Conservation (phyloP, 768 basidiomycete genomes). For the Punctularia strigosozonata region DNA sequence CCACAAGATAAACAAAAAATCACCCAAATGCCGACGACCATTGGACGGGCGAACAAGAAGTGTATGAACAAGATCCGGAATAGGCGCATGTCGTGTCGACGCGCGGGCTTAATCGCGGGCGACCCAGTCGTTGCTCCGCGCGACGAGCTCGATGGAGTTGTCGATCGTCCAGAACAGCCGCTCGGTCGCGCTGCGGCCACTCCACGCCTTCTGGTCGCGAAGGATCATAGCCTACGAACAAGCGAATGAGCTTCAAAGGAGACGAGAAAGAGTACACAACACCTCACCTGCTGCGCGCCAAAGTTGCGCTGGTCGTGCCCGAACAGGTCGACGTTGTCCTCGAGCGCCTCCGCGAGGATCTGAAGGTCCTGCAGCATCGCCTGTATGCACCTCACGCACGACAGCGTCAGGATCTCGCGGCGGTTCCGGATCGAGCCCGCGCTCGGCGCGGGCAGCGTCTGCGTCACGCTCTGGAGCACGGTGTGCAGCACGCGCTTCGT, state of each 20-base stretch:
- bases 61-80: too few relatives aligned
- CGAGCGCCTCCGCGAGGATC: slow-evolving; percentile 72
- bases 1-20: too few relatives aligned
- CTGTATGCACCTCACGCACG: slow-evolving; percentile 71
- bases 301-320: slow-evolving; percentile 91
- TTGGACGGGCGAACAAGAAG: too few relatives aligned
- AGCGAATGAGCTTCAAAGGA: slow-evolving; percentile 3
- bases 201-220: slow-evolving; percentile 95
- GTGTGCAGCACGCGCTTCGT: slow-evolving; percentile 90
- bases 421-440: slow-evolving; percentile 52
- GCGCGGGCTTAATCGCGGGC: slow-evolving; percentile 40
- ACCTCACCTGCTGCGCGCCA: slow-evolving; percentile 85
- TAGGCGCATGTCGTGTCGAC: too few relatives aligned
- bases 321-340: slow-evolving; percentile 86
- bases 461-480: slow-evolving; percentile 75
- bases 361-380: slow-evolving; percentile 84
- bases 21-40: too few relatives aligned
- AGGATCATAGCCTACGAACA: slow-evolving; percentile 79
- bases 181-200: slow-evolving; percentile 81
- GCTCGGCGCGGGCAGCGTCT: slow-evolving; percentile 50
- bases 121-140: slow-evolving; percentile 81
- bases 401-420: slow-evolving; percentile 63
- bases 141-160: slow-evolving; percentile 77
- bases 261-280: not conserved
- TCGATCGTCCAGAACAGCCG: slow-evolving; percentile 89